phyloP scores from a whole-genome alignment of 2,329 filamentous ascomycete species.

The Cercospora brassicicola region DNA sequence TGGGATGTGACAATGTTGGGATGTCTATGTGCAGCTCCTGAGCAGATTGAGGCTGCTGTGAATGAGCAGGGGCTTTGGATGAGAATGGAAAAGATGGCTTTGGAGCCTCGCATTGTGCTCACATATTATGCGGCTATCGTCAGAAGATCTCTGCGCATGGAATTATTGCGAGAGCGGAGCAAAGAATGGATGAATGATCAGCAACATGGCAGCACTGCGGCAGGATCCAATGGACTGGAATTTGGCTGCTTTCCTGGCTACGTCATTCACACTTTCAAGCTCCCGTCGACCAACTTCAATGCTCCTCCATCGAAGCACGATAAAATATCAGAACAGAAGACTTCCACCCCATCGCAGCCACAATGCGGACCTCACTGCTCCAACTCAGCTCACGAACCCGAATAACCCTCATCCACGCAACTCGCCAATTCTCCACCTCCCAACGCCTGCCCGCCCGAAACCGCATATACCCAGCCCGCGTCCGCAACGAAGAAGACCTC shows the following conservation, averaged over 20 bases:
- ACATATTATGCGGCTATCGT: too few relatives aligned
- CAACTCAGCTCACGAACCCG: neutral
- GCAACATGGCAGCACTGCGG: neutral
- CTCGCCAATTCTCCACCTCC: constrained; percentile 29
- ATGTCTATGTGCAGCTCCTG: neutral
- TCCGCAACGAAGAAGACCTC: constrained; percentile 51
- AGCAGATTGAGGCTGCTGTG: neutral
- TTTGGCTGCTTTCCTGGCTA: neutral
- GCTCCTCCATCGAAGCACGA: neutral
- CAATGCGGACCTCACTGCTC: neutral
- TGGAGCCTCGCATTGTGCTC: too few relatives aligned
- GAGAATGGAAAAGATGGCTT: too few relatives aligned
- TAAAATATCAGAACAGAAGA: neutral
- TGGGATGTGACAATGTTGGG: neutral
- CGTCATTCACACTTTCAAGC: neutral
- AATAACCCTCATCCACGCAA: neutral
- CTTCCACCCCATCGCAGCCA: neutral
- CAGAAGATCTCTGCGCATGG: too few relatives aligned
- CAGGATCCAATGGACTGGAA: neutral
- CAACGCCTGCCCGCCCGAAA: constrained; percentile 32
- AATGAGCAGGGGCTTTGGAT: too few relatives aligned
- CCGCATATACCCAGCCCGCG: constrained; percentile 40
- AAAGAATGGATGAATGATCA: too few relatives aligned
- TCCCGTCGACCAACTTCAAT: neutral
- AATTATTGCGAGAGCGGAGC: too few relatives aligned